Percentiles rank a stretch among this genome's conserved stretches.
Evolutionary conservation across 257 asterid genomes (phyloP).

Genomic region (Parsonsia alboflavescens): DNA sequence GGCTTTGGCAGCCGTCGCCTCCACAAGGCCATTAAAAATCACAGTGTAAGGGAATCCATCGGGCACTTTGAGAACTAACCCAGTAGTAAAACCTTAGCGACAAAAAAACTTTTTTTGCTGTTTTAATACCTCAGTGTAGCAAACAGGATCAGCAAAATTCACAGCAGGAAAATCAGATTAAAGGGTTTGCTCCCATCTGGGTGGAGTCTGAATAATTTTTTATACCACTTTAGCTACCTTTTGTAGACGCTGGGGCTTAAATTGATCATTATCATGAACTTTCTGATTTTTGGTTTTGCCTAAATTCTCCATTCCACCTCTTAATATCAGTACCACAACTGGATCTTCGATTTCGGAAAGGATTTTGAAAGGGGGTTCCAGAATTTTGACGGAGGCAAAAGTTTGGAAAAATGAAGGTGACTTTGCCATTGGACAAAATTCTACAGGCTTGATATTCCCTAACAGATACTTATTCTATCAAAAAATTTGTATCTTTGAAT

Average conservation of each 20-base stretch:
- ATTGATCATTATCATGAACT: conserved; percentile 25
- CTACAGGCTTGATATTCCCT: conserved; percentile 13
- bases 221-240: conserved; percentile 54
- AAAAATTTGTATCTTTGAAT: neutral
- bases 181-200: conserved; percentile 67
- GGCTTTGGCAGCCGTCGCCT: conserved; percentile 48
- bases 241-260: conserved; percentile 5
- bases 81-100: conserved; percentile 51
- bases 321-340: conserved; percentile 23
- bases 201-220: conserved; percentile 35
- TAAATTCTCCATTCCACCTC: conserved; percentile 21
- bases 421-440: conserved; percentile 40
- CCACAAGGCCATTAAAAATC: conserved; percentile 51
- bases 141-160: conserved; percentile 47
- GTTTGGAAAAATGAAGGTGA: conserved; percentile 31
- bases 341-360: conserved; percentile 33
- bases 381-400: conserved; percentile 40
- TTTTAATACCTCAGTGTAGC: conserved; percentile 53
- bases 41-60: conserved; percentile 32
- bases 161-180: conserved; percentile 47
- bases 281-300: conserved; percentile 21
- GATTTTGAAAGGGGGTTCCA: conserved; percentile 20
- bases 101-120: conserved; percentile 37
- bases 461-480: neutral
- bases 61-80: conserved; percentile 39